Evolutionary conservation across 768 basidiomycete species (phyloP).

Genomic region (Lactarius hengduanensis): DNA sequence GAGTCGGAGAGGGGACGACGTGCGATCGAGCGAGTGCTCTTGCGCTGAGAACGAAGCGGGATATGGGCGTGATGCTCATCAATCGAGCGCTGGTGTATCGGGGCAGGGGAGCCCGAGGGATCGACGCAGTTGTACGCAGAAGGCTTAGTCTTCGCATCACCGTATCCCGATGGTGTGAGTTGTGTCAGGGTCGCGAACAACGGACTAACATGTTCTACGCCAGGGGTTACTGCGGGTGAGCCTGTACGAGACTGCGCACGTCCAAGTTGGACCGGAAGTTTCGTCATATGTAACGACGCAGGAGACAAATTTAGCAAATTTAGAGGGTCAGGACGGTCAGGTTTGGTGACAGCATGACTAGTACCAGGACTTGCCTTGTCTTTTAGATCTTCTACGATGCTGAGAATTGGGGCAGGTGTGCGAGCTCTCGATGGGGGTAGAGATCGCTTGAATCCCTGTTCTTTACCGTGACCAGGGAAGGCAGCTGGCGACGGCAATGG

Average conservation of each 20-base stretch:
- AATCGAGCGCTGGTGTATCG: conserved; percentile 30
- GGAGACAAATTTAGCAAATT: not conserved
- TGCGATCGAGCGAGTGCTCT: conserved; percentile 52
- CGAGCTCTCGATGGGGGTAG: conserved; percentile 24
- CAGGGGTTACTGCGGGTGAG: conserved; percentile 42
- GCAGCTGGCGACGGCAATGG: conserved; percentile 27
- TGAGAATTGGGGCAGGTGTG: conserved; percentile 49
- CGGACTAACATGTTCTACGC: conserved; percentile 52
- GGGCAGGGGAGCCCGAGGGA: conserved; percentile 22
- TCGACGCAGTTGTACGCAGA: conserved; percentile 29
- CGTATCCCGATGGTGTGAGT: conserved; percentile 26
- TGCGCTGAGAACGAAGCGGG: conserved; percentile 47
- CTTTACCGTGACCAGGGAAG: conserved; percentile 18
- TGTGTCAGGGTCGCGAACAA: conserved; percentile 45
- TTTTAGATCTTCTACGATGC: conserved; percentile 77
- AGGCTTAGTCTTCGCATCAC: conserved; percentile 21
- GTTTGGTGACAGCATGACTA: not conserved
- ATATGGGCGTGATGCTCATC: conserved; percentile 35
- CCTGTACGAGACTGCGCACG: conserved; percentile 39
- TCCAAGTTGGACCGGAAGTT: conserved; percentile 12
- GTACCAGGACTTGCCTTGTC: conserved; percentile 50
- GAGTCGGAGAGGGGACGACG: conserved; percentile 43
- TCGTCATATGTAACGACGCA: not conserved
- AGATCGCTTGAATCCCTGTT: conserved; percentile 26
- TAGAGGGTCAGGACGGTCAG: not conserved